Conservation (phyloP, 257 asterid species). For the Buddleja alternifolia region DNA sequence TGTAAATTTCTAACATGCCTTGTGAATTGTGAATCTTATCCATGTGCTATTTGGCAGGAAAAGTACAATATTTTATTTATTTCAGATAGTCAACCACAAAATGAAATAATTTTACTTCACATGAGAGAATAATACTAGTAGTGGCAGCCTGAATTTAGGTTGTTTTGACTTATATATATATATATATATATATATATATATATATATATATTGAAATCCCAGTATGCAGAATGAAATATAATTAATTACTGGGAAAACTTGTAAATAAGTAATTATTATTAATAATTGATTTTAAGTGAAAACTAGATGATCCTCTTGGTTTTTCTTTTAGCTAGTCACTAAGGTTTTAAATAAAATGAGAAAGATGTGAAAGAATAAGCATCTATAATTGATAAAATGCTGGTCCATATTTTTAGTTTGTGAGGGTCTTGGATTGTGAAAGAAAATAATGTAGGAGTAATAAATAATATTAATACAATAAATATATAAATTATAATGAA, state of each 20-base stretch:
- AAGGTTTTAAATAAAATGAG: conserved; percentile 18
- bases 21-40: conserved; percentile 18
- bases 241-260: too few relatives aligned
- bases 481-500: background rate
- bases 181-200: too few relatives aligned
- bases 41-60: conserved; percentile 21
- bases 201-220: too few relatives aligned
- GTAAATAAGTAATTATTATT: too few relatives aligned
- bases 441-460: conserved; percentile 14
- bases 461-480: background rate
- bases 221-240: too few relatives aligned
- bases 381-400: conserved; percentile 30
- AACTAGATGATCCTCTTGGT: background rate
- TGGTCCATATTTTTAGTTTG: conserved; percentile 33
- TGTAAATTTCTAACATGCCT: background rate
- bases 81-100: conserved; percentile 15
- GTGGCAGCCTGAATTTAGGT: conserved; percentile 1
- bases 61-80: conserved; percentile 1
- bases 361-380: conserved; percentile 23
- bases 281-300: background rate
- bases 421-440: conserved; percentile 20
- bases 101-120: background rate
- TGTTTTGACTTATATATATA: background rate
- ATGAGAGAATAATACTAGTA: background rate
- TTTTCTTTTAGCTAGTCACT: too few relatives aligned